Evolutionary conservation across 169 alveolate genomes (phyloP), one percentile per base, ranked within the genome.

Genomic region (Plasmodium falciparum): DNA sequence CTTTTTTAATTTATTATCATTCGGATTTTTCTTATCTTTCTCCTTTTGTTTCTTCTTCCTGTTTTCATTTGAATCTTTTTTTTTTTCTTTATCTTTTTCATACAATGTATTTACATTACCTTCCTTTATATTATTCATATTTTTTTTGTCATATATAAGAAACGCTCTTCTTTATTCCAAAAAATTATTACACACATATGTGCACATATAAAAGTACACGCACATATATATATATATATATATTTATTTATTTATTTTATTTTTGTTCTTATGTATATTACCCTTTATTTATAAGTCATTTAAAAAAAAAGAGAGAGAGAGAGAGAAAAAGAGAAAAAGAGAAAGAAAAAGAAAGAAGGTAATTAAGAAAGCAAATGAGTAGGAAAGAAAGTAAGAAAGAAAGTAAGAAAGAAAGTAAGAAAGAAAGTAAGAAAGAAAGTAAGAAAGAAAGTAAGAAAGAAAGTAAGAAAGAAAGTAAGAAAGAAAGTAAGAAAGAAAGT

Each of bases 91-190:
- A 15, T 20, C 29, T 59, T 22, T 73, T 24, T 74, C 88, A 26
- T 63, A 29, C 62, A 52, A 50, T 52, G 47, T 63, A 67, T 26
- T 76, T 43, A n/a, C 52, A 65, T 69, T 26, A 54, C 33, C 49
- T 26, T 15, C 67, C 24, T 59, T 59, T 24, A 22, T 47, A 15
- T 59, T 17, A 33, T 45, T 70, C 78, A 70, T 70, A 22, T 22
- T 61, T 5, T 52, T 13, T 52, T 12, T 52, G 1, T 33, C 43
- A 33, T 33, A 33, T 33, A 33, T 33, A n/a, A n/a, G 43, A 33
- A 33, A 33, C 43, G 4, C 6, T 33, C 43, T 33, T 33, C 43
- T 33, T 33, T 33, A 33, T 33, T 33, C 4, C 43, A 33, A 33
- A 33, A 33, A 2, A 33, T 33, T 33, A 33, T 33, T 3, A 33